Base-by-base conservation (phyloP, 352 stramenopile species). In the Phytophthora ramorum region DNA sequence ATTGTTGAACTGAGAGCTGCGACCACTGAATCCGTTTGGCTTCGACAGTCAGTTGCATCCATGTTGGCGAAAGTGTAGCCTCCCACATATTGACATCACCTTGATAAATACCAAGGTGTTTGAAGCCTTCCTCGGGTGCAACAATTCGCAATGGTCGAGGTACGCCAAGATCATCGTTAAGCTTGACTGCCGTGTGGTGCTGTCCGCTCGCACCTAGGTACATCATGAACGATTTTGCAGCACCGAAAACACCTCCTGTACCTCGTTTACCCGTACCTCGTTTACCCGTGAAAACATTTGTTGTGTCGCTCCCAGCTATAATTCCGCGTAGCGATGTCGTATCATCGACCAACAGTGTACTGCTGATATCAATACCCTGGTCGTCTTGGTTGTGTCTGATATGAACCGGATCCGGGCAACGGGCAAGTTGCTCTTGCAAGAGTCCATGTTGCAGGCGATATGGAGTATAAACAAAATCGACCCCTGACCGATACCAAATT, bases 281-380 rank as follows among this genome's bases (percentile, higher is more conserved):
- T 32, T 43, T 55, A n/a, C 56, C 56, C 3, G 56, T 63, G n/a
- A 63, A 63, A 16, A 43, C 34, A 13, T 63, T 63, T 9, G 45
- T 56, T 4, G 40, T 14, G 5, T 28, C 14, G 14, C 10, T 32
- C 1, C 44, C 7, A 2, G 6, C 44, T 16, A 43, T 2, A 5
- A 55, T 38, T 7, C 55, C 44, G 0, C 7, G 2, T 17, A 30
- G 2, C 0, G 22, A 24, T 24, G 22, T 24, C 1, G 22, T 20
- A 41, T 63, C 56, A 22, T 63, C 45, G 0, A 63, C 45, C 14
- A 63, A 50, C 4, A 63, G 1, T 13, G 45, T 63, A 32, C 56
- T 56, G 4, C 20, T n/a, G 17, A 61, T 52, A 1, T 28, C 34
- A 17, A 51, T 45, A 16, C 38, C n/a, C 13, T 22, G 17, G 2